phyloP scores from a whole-genome alignment of 2,329 filamentous ascomycete genomes.

The Sphaerostilbella broomeana region DNA sequence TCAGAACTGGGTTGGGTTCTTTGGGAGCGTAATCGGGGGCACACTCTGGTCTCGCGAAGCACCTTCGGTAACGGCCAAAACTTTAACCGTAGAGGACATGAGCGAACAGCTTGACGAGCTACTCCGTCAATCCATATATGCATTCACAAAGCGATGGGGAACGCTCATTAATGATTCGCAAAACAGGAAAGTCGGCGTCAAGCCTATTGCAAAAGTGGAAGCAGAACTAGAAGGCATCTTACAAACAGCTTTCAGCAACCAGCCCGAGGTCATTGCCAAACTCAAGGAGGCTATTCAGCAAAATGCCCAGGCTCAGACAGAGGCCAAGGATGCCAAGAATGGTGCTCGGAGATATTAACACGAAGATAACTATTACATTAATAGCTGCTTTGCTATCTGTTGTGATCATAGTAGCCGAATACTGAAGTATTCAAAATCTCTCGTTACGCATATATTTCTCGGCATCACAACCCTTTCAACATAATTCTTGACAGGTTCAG shows the following conservation, averaged over 20 bases:
- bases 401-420: not conserved
- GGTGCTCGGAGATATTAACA: slow-evolving; percentile 26
- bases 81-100: slow-evolving; percentile 48
- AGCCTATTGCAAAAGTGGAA: slow-evolving; percentile 46
- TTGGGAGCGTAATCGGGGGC: slow-evolving; percentile 51
- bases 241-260: slow-evolving; percentile 50
- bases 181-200: slow-evolving; percentile 41
- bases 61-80: slow-evolving; percentile 32
- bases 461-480: too few relatives aligned
- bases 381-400: not conserved
- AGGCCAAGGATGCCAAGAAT: slow-evolving; percentile 32
- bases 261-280: slow-evolving; percentile 53
- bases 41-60: slow-evolving; percentile 41
- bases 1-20: slow-evolving; percentile 52
- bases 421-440: too few relatives aligned
- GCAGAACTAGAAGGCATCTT: slow-evolving; percentile 52
- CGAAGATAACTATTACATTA: not conserved
- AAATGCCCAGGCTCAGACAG: slow-evolving; percentile 47
- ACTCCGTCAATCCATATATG: slow-evolving; percentile 55
- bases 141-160: slow-evolving; percentile 56
- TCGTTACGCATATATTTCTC: too few relatives aligned
- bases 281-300: slow-evolving; percentile 55
- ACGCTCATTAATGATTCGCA: slow-evolving; percentile 43
- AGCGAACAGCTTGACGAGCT: slow-evolving; percentile 59
- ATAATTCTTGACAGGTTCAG: too few relatives aligned